phyloP scores from a whole-genome alignment of 805 yeast genomes.

The Wickerhamomyces hampshirensis region DNA sequence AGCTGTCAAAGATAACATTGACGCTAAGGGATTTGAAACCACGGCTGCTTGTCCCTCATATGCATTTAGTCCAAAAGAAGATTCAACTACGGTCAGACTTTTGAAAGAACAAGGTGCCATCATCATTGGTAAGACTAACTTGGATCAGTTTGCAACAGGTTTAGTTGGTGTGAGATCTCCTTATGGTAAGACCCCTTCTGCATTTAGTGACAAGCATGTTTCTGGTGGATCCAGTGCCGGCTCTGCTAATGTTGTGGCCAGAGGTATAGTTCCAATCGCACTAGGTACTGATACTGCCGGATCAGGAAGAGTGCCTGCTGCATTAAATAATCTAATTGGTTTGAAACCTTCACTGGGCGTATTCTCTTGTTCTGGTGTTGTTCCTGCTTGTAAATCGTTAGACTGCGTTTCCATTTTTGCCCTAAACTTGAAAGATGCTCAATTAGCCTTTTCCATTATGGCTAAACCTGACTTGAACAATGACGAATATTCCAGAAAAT shows the following conservation, averaged over 20 bases:
- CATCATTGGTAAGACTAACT: constrained; percentile 86
- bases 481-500: constrained; percentile 76
- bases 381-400: constrained; percentile 93
- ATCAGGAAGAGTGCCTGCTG: constrained; percentile 96
- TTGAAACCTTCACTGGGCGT: constrained; percentile 90
- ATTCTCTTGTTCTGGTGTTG: constrained; percentile 86
- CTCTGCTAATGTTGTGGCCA: constrained; percentile 85
- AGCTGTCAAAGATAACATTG: constrained; percentile 94
- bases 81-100: constrained; percentile 70
- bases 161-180: constrained; percentile 94
- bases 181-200: constrained; percentile 82
- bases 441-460: constrained; percentile 62
- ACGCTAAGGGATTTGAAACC: constrained; percentile 73
- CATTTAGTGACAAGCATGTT: constrained; percentile 72
- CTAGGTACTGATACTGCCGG: constrained; percentile 98
- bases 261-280: constrained; percentile 85
- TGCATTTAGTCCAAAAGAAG: constrained; percentile 60
- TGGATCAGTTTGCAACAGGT: constrained; percentile 98
- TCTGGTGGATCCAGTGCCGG: constrained; percentile 97
- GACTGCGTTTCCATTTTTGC: constrained; percentile 91
- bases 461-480: constrained; percentile 62
- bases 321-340: constrained; percentile 85
- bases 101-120: constrained; percentile 89
- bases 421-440: constrained; percentile 77
- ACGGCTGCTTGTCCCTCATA: constrained; percentile 96